Percentiles rank a stretch among this genome's conserved stretches.
These are phyloP conservation scores for Suillus plorans DNA, from an alignment of 768 basidiomycete species.

Conservation along the genomic window DNA sequence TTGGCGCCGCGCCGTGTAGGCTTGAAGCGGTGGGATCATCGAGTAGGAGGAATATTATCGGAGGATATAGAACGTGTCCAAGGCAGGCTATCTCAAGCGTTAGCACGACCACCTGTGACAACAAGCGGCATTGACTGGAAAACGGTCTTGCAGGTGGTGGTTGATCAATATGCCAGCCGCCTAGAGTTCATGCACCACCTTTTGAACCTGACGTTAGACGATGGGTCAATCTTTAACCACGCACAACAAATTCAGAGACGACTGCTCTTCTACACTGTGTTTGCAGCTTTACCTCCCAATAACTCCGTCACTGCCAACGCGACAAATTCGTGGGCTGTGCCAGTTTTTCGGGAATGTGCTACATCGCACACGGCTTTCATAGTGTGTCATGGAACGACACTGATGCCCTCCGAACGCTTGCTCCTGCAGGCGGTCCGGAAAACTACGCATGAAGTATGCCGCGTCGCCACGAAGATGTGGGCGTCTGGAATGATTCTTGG, in stretches of 20 bases:
- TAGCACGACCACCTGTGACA: slow-evolving; percentile 5
- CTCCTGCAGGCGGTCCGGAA: slow-evolving; percentile 13
- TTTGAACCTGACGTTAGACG: slow-evolving; percentile 23
- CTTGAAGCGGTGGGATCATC: slow-evolving; percentile 24
- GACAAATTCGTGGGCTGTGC: slow-evolving; percentile 12
- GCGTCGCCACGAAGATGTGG: slow-evolving; percentile 20
- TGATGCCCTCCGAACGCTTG: slow-evolving; percentile 13
- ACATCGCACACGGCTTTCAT: slow-evolving; percentile 3
- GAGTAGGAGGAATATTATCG: slow-evolving; percentile 13
- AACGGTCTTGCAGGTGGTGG: slow-evolving; percentile 34
- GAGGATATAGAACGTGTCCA: slow-evolving; percentile 13
- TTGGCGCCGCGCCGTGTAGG: slow-evolving; percentile 11
- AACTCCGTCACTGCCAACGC: not conserved
- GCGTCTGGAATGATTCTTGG: slow-evolving; percentile 14
- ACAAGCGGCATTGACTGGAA: slow-evolving; percentile 44
- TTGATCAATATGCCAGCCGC: slow-evolving; percentile 41
- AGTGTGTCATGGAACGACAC: not conserved
- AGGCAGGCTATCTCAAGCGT: slow-evolving; percentile 7
- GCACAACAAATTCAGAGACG: slow-evolving; percentile 14
- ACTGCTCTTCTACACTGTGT: slow-evolving; percentile 15
- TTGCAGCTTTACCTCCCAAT: slow-evolving; percentile 1
- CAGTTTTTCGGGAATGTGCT: slow-evolving; percentile 12
- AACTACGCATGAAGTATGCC: slow-evolving; percentile 18
- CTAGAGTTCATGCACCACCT: slow-evolving; percentile 41
- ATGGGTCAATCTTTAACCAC: slow-evolving; percentile 12